Conservation (phyloP, 2,329 filamentous ascomycete species). For the Aspergillus carbonarius region DNA sequence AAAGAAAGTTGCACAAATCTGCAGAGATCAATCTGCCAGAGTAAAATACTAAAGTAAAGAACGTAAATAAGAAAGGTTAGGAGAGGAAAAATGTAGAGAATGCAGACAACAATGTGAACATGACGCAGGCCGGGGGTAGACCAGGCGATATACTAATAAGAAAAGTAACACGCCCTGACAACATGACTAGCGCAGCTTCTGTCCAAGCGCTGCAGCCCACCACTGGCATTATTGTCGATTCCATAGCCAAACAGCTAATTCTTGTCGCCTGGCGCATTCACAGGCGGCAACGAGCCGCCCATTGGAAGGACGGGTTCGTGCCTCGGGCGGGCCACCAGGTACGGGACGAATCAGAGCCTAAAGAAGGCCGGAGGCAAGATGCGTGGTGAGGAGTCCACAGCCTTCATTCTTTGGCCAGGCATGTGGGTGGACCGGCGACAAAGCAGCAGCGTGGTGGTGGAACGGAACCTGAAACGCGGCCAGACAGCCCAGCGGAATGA, state of each 20-base stretch:
- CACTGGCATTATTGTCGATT: not conserved
- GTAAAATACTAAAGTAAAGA: constrained; percentile 11
- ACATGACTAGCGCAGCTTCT: not conserved
- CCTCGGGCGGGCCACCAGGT: not conserved
- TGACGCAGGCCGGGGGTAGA: constrained; percentile 6
- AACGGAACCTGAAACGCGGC: constrained; percentile 16
- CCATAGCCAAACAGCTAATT: constrained; percentile 5
- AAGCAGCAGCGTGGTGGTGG: constrained; percentile 3
- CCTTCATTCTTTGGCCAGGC: constrained; percentile 19
- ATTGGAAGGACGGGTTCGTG: constrained; percentile 5
- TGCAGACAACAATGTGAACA: constrained; percentile 14
- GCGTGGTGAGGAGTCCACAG: constrained; percentile 2
- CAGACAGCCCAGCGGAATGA: constrained; percentile 4
- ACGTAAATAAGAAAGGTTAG: constrained; percentile 12
- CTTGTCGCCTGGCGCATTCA: constrained; percentile 10
- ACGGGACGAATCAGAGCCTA: constrained; percentile 14
- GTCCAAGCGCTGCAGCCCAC: not conserved
- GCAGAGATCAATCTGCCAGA: constrained; percentile 5
- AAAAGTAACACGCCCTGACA: constrained; percentile 9
- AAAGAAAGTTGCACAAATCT: not conserved
- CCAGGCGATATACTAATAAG: constrained; percentile 4
- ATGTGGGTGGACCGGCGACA: constrained; percentile 16
- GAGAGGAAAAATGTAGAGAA: constrained; percentile 17
- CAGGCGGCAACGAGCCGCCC: not conserved
- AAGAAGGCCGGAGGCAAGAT: not conserved